Conservation (phyloP, 2,329 filamentous ascomycete species). For the Xylariaceae sp. region DNA sequence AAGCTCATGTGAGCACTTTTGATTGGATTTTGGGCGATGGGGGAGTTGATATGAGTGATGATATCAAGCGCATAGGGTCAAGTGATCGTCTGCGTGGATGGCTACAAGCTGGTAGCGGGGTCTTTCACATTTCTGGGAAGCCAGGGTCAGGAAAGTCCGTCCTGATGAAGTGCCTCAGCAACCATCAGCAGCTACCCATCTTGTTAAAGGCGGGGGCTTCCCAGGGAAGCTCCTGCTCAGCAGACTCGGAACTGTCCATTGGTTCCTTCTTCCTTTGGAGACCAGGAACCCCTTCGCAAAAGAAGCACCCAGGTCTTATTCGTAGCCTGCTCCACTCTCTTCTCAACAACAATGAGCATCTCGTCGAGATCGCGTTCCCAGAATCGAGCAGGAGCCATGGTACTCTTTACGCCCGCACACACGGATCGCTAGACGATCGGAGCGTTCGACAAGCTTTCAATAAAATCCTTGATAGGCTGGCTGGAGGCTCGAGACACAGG, state of each 20-base stretch:
- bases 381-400: neutral
- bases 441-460: neutral
- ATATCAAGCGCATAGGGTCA: neutral
- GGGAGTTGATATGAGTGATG: too few species aligned
- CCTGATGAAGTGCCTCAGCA: constrained; percentile 1
- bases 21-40: neutral
- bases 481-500: neutral
- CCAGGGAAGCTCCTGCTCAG: too few species aligned
- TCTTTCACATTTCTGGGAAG: neutral
- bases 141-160: neutral
- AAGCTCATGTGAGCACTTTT: neutral
- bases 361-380: neutral
- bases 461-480: neutral
- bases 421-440: neutral
- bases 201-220: neutral
- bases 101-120: neutral
- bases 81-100: neutral
- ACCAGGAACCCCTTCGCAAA: neutral
- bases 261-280: neutral
- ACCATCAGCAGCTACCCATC: neutral
- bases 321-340: neutral
- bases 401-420: neutral
- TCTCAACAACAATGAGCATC: neutral
- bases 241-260: neutral
- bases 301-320: neutral